phyloP scores from a whole-genome alignment of 2,329 filamentous ascomycete genomes.

The Chaetomium sp. region DNA sequence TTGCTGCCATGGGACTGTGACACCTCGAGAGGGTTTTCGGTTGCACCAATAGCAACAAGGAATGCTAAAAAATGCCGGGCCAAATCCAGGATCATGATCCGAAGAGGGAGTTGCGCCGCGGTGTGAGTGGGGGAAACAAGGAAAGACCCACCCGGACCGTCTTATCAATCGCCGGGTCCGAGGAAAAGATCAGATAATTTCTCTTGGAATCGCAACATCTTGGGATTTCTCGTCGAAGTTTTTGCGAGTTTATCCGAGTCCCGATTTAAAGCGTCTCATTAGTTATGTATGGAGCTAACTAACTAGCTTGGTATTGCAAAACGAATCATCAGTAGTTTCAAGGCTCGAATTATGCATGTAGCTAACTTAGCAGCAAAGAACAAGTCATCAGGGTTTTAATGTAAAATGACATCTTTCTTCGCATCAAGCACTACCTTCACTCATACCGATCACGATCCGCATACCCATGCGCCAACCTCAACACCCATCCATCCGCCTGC shows the following conservation, averaged over 20 bases:
- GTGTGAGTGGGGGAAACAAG: not conserved
- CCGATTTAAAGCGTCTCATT: no score
- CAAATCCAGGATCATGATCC: not conserved
- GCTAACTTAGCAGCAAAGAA: not conserved
- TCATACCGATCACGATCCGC: slow-evolving; percentile 20
- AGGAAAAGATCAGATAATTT: not conserved
- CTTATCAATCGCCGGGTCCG: not conserved
- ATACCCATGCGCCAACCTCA: slow-evolving; percentile 25
- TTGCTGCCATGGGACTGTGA: no score
- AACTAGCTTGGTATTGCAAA: no score
- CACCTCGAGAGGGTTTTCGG: no score
- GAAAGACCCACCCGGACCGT: not conserved
- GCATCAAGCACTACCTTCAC: not conserved
- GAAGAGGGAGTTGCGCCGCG: not conserved
- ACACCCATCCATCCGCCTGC: slow-evolving; percentile 36
- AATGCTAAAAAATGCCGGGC: not conserved
- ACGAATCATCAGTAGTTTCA: not conserved
- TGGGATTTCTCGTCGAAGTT: not conserved
- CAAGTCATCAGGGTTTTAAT: not conserved
- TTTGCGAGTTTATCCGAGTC: not conserved
- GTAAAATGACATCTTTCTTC: not conserved
- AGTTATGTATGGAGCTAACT: not conserved
- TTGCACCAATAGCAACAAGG: not conserved
- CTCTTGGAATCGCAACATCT: not conserved
- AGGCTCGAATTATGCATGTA: not conserved